Conservation (phyloP, 2,329 filamentous ascomycete genomes). For the Colletotrichum phormii region DNA sequence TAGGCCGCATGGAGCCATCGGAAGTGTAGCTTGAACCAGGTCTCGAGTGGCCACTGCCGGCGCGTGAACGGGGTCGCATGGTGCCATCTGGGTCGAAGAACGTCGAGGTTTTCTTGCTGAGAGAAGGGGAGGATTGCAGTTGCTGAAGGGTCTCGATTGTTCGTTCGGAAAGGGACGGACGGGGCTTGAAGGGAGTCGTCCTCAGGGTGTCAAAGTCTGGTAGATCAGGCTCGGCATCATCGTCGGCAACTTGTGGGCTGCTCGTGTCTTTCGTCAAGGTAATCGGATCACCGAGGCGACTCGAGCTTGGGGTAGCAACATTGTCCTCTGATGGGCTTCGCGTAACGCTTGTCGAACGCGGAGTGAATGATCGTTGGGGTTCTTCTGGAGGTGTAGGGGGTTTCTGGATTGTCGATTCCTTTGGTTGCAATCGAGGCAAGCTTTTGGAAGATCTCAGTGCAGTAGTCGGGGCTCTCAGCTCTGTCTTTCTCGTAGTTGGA, state of each 20-base stretch:
- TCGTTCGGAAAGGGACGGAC: slow-evolving; percentile 80
- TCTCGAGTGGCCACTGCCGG: slow-evolving; percentile 58
- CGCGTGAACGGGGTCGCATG: slow-evolving; percentile 64
- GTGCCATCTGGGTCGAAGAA: slow-evolving; percentile 77
- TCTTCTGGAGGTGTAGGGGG: slow-evolving; percentile 33
- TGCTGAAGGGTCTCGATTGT: slow-evolving; percentile 87
- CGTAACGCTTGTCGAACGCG: slow-evolving; percentile 45
- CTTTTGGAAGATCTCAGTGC: slow-evolving; percentile 12
- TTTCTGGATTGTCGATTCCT: slow-evolving; percentile 28
- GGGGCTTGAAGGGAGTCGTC: slow-evolving; percentile 42
- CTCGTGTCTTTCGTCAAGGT: slow-evolving; percentile 12
- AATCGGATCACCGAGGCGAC: slow-evolving; percentile 18
- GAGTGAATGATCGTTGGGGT: slow-evolving; percentile 40
- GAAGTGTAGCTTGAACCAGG: slow-evolving; percentile 71
- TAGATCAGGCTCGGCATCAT: slow-evolving; percentile 33
- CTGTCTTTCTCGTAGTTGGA: slow-evolving; percentile 33
- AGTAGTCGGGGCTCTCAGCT: slow-evolving; percentile 2
- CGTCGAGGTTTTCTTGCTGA: slow-evolving; percentile 74
- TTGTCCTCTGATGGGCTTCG: slow-evolving; percentile 44
- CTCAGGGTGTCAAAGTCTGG: slow-evolving; percentile 36
- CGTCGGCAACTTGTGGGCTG: slow-evolving; percentile 16
- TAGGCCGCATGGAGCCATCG: slow-evolving; percentile 66
- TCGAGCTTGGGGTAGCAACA: slow-evolving; percentile 8
- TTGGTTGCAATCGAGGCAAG: slow-evolving; percentile 27
- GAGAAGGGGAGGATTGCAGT: slow-evolving; percentile 80